A percentile compares a stretch with the other conserved stretches of the same genome.
phyloP scores from a whole-genome alignment of 768 basidiomycete species.

The Pleurotus ostreatus region DNA sequence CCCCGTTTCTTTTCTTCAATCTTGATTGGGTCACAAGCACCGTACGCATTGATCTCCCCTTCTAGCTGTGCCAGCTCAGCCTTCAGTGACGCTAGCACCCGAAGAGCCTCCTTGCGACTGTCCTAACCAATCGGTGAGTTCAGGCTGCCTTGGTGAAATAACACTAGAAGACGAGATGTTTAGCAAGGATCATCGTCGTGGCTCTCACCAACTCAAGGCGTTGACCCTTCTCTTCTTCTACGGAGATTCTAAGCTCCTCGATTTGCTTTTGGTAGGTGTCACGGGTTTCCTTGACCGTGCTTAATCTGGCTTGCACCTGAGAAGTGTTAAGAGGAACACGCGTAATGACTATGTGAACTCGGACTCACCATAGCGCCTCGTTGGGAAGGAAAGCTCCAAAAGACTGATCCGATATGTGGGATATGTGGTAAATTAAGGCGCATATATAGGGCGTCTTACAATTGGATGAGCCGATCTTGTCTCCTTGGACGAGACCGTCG shows the following conservation, averaged over 20 bases:
- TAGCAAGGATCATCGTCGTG: too few species aligned
- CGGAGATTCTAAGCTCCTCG: constrained; percentile 39
- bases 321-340: background rate
- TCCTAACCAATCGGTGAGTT: constrained; percentile 36
- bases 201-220: constrained; percentile 55
- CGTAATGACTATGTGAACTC: background rate
- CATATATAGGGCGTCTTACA: constrained; percentile 48
- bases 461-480: constrained; percentile 94
- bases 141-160: background rate
- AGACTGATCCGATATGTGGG: constrained; percentile 48
- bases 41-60: constrained; percentile 71
- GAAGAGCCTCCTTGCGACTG: constrained; percentile 49
- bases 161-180: background rate
- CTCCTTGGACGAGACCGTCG: constrained; percentile 79
- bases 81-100: constrained; percentile 42
- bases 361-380: constrained; percentile 65
- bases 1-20: constrained; percentile 76
- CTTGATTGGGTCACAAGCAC: constrained; percentile 79
- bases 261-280: constrained; percentile 41
- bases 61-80: constrained; percentile 50
- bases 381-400: constrained; percentile 94
- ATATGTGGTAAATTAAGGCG: constrained; percentile 11
- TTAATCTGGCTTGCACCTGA: constrained; percentile 59
- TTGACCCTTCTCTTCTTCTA: constrained; percentile 47
- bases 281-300: constrained; percentile 43